These are phyloP conservation scores for Emmonsiellopsis sp. DNA, from an alignment of 2,329 filamentous ascomycete species.

Conservation along the genomic window DNA sequence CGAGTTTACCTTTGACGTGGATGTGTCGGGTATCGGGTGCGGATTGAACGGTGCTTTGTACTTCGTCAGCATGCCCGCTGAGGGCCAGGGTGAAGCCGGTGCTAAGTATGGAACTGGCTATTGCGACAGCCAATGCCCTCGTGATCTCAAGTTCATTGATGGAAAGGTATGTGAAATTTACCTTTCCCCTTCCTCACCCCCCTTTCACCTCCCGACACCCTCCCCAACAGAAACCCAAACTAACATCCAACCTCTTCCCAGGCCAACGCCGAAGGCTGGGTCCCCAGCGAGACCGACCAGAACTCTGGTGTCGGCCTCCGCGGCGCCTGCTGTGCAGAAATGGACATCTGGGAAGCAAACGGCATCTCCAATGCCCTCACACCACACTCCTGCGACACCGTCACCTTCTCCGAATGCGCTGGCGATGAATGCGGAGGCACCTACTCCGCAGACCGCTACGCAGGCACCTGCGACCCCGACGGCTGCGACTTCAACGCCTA, in stretches of 20 bases:
- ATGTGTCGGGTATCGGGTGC: slow-evolving; percentile 55
- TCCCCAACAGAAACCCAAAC: background rate
- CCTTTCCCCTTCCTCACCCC: background rate
- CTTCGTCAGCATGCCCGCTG: slow-evolving; percentile 43
- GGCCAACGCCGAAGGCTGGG: slow-evolving; percentile 44
- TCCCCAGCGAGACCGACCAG: slow-evolving; percentile 39
- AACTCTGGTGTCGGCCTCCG: slow-evolving; percentile 40
- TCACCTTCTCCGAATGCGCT: slow-evolving; percentile 31
- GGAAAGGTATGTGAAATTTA: slow-evolving; percentile 30
- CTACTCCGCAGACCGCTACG: slow-evolving; percentile 43
- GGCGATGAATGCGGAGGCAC: slow-evolving; percentile 41
- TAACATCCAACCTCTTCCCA: slow-evolving; percentile 11
- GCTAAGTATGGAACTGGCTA: slow-evolving; percentile 49
- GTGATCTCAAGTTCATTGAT: slow-evolving; percentile 41
- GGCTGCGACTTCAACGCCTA: slow-evolving; percentile 59
- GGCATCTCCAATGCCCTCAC: slow-evolving; percentile 51
- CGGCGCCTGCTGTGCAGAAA: slow-evolving; percentile 53
- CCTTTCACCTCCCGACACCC: background rate
- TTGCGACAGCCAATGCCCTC: slow-evolving; percentile 46
- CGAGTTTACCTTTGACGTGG: slow-evolving; percentile 59
- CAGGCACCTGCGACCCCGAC: slow-evolving; percentile 52
- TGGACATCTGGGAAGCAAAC: slow-evolving; percentile 60
- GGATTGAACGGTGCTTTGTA: slow-evolving; percentile 60
- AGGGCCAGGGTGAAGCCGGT: slow-evolving; percentile 32
- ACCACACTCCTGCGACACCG: slow-evolving; percentile 48